Evolutionary conservation across 352 stramenopile genomes (phyloP).

Genomic region (Peronospora farinosa): DNA sequence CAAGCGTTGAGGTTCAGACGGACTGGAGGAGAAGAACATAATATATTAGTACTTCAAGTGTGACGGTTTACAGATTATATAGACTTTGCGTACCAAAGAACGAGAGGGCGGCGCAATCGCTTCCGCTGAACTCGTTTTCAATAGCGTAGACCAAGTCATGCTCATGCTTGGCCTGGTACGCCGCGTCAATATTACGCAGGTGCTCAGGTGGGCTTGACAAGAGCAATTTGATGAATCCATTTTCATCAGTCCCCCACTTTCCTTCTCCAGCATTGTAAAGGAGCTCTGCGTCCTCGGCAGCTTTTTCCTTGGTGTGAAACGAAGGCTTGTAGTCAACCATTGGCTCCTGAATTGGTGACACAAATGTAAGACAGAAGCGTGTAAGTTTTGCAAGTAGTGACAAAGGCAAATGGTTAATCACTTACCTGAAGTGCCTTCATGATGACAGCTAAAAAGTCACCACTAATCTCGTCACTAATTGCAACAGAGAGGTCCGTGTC

Average conservation of each 20-base stretch:
- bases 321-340: constrained; percentile 37
- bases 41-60: constrained; percentile 3
- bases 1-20: constrained; percentile 53
- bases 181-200: constrained; percentile 45
- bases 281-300: constrained; percentile 47
- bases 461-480: constrained; percentile 39
- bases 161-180: constrained; percentile 56
- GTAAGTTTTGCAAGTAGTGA: not conserved
- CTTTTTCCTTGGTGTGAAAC: constrained; percentile 63
- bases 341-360: constrained; percentile 13
- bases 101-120: constrained; percentile 38
- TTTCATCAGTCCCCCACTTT: constrained; percentile 74
- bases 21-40: constrained; percentile 22
- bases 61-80: not conserved
- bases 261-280: constrained; percentile 75
- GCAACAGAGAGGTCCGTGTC: constrained; percentile 42
- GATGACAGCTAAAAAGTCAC: constrained; percentile 47
- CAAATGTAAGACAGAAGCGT: not conserved
- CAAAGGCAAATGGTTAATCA: not conserved
- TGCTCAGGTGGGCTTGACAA: constrained; percentile 55
- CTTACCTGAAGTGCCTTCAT: constrained; percentile 43
- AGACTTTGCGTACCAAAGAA: constrained; percentile 38
- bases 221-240: constrained; percentile 55
- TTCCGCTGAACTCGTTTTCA: constrained; percentile 62
- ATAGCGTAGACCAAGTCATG: constrained; percentile 53